phyloP scores from a whole-genome alignment of 2,329 filamentous ascomycete species.

The Scolecobasidium constrictum region DNA sequence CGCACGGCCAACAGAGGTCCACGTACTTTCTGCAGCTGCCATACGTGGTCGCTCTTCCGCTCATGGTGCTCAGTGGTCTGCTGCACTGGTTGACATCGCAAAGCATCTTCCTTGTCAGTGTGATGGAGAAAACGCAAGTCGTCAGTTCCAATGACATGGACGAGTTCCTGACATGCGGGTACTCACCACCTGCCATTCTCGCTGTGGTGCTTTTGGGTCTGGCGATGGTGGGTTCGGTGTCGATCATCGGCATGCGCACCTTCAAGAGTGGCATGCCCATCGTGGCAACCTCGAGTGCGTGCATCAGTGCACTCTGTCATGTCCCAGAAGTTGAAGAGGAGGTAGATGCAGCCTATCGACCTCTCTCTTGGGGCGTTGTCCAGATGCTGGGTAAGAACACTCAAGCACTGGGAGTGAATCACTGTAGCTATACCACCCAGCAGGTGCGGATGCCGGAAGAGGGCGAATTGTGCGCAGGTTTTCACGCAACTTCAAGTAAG shows the following conservation, averaged over 20 bases:
- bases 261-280: constrained; percentile 70
- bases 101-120: constrained; percentile 28
- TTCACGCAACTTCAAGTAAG: too few species aligned
- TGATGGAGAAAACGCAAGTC: constrained; percentile 12
- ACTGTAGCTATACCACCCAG: background rate
- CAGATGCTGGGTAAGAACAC: too few species aligned
- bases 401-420: too few species aligned
- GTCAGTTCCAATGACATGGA: background rate
- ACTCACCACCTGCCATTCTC: constrained; percentile 15
- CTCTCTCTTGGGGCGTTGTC: background rate
- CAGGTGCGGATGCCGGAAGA: background rate
- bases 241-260: constrained; percentile 54
- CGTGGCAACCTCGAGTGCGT: constrained; percentile 55
- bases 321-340: background rate
- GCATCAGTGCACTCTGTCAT: constrained; percentile 19
- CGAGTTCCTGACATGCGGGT: constrained; percentile 12
- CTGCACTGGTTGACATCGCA: constrained; percentile 36
- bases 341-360: background rate
- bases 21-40: constrained; percentile 32
- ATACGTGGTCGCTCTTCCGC: constrained; percentile 25
- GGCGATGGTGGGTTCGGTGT: constrained; percentile 7
- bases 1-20: constrained; percentile 23
- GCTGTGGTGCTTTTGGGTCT: constrained; percentile 6
- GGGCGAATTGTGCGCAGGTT: background rate
- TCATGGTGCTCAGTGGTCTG: constrained; percentile 19